Percentiles rank a stretch among this genome's conserved stretches.
These are phyloP conservation scores for Nakaseomyces kungkrabaensis DNA, from an alignment of 1,139 yeast genomes.

Conservation along the genomic window DNA sequence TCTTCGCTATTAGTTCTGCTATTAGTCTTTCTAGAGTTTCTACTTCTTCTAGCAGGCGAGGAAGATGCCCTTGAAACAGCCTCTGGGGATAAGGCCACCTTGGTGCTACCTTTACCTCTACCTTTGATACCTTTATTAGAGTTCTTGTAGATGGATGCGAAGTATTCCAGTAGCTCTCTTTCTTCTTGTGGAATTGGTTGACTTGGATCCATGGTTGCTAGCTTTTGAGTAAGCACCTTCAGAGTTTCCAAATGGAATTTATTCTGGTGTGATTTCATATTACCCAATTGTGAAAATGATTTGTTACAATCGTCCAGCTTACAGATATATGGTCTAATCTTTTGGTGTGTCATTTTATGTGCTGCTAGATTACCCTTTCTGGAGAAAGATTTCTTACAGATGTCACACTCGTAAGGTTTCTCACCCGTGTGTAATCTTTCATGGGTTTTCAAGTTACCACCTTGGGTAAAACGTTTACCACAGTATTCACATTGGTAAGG, in stretches of 20 bases:
- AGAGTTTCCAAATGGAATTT: slow-evolving; percentile 71
- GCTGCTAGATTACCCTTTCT: slow-evolving; percentile 88
- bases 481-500: slow-evolving; percentile 75
- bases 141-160: slow-evolving; percentile 73
- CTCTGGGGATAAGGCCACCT: slow-evolving; percentile 1
- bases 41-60: not conserved
- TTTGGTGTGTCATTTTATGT: slow-evolving; percentile 72
- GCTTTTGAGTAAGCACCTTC: slow-evolving; percentile 47
- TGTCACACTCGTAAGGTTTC: slow-evolving; percentile 70
- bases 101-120: slow-evolving; percentile 47
- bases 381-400: slow-evolving; percentile 70
- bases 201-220: slow-evolving; percentile 47
- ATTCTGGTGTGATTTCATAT: slow-evolving; percentile 88
- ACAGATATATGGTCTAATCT: slow-evolving; percentile 71
- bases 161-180: slow-evolving; percentile 59
- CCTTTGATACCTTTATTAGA: slow-evolving; percentile 88
- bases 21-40: slow-evolving; percentile 1
- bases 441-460: slow-evolving; percentile 86
- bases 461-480: slow-evolving; percentile 78
- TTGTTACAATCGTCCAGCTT: slow-evolving; percentile 74
- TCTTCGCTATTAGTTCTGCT: not conserved
- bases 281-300: slow-evolving; percentile 84
- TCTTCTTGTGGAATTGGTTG: slow-evolving; percentile 51
- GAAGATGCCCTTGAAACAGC: slow-evolving; percentile 2
- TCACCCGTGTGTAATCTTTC: slow-evolving; percentile 85